Base-by-base conservation (phyloP, 768 basidiomycete genomes). In the Ephemerocybe angulata region DNA sequence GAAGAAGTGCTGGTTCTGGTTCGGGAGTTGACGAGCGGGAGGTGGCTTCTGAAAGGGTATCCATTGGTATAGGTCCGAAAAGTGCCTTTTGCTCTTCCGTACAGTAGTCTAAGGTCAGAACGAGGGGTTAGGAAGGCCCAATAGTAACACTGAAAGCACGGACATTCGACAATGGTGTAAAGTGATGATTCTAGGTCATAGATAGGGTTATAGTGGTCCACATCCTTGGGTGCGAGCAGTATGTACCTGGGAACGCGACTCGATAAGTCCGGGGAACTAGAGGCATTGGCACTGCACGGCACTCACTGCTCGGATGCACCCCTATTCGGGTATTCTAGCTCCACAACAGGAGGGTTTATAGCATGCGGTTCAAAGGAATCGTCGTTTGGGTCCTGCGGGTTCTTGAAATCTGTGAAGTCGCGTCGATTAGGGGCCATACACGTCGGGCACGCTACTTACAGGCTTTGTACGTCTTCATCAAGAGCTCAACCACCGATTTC, bases 201-300 rank as follows among this genome's bases (percentile, higher is more conserved):
- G 53, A 93, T 86, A 13, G 91, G 91, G 65, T 89, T 87, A 69
- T 92, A 93, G 60, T 92, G 88, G 61, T 93, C 90, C 60, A 84
- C 84, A 74, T 93, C 90, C 63, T 85, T 89, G 28, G 91, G 91
- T 41, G 79, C 83, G 50, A 93, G 78, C 56, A 93, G 77, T 58
- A 88, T 79, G 72, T 84, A 93, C 66, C 89, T 91, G 54, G 12
- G 57, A 50, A 24, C 24, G 21, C 50, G 31, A 58, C 30, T 37
- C 47, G 50, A 43, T 15, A 31, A 35, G 33, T 8, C 17, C 33
- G 33, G 8, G 33, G 17, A 17, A 8, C 8, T 38, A 42, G 3
- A 46, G 42, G 22, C 38, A 42, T 35, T 22, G 50, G 47, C n/a
- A n/a, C n/a, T n/a, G n/a, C n/a, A n/a, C n/a, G n/a, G n/a, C 24